A percentile compares a stretch with the other conserved stretches of the same genome.
phyloP scores from a whole-genome alignment of 2,329 filamentous ascomycete genomes.

The Venturia oleaginea region DNA sequence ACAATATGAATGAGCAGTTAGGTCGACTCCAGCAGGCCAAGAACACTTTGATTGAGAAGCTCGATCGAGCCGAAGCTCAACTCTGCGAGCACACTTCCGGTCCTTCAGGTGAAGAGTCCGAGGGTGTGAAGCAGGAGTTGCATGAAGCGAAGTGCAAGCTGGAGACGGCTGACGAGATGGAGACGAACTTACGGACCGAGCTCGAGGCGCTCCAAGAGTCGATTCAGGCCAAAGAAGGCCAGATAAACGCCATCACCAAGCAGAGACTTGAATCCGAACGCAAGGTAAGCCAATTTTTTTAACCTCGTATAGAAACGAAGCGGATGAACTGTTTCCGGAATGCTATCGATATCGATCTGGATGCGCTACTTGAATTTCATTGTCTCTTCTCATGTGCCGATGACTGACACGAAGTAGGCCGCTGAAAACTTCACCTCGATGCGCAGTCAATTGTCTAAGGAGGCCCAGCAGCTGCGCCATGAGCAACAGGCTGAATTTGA shows the following conservation, averaged over 20 bases:
- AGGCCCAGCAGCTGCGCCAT: constrained; percentile 7
- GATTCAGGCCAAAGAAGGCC: not conserved
- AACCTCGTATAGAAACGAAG: no score
- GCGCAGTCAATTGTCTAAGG: not conserved
- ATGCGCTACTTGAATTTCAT: no score
- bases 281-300: not conserved
- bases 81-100: not conserved
- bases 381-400: no score
- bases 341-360: no score
- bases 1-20: constrained; percentile 8
- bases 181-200: not conserved
- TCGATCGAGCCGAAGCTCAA: constrained; percentile 6
- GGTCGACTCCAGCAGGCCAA: constrained; percentile 1
- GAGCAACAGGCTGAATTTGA: constrained; percentile 12
- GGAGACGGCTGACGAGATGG: not conserved
- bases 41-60: not conserved
- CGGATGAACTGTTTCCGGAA: no score
- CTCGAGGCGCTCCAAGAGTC: not conserved
- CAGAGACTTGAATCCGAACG: not conserved
- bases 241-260: not conserved
- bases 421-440: not conserved
- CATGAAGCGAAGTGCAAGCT: not conserved
- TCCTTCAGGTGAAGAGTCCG: not conserved
- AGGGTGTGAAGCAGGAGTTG: not conserved
- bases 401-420: not conserved